Percentiles rank a stretch among this genome's conserved stretches.
Evolutionary conservation across 169 alveolate genomes (phyloP).

Genomic region (Pseudocohnilembus persalinus): DNA sequence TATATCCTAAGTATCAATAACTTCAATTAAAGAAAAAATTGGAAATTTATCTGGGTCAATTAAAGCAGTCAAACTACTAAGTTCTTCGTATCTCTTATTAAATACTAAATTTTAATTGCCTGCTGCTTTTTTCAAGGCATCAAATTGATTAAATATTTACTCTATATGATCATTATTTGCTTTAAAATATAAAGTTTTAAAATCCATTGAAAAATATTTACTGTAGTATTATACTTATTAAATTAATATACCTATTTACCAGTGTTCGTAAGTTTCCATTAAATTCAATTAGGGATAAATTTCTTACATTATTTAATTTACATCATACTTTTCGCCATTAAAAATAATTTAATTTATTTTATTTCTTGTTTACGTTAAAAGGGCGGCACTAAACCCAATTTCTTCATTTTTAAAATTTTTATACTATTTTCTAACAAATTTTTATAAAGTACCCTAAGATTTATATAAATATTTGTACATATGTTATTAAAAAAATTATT

Average conservation of each 20-base stretch:
- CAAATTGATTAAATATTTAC: slow-evolving; percentile 5
- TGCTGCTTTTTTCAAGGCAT: slow-evolving; percentile 10
- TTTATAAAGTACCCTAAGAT: neutral
- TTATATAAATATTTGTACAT: slow-evolving; percentile 14
- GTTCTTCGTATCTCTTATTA: slow-evolving; percentile 22
- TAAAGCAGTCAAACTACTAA: neutral
- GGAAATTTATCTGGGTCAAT: slow-evolving; percentile 30
- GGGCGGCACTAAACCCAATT: neutral
- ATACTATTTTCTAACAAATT: slow-evolving; percentile 16
- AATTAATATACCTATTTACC: neutral
- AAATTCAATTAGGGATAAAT: slow-evolving; percentile 4
- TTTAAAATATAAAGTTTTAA: too few relatives aligned
- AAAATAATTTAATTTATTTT: neutral
- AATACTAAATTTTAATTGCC: slow-evolving; percentile 4
- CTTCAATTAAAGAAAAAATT: slow-evolving; percentile 19
- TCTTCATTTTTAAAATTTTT: slow-evolving; percentile 22
- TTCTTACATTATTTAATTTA: neutral
- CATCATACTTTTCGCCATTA: neutral
- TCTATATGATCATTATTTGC: slow-evolving; percentile 24
- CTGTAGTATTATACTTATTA: too few relatives aligned
- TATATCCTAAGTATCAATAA: slow-evolving; percentile 7
- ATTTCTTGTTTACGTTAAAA: slow-evolving; percentile 4
- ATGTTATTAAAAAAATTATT: neutral
- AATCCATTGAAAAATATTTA: neutral
- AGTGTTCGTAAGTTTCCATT: slow-evolving; percentile 18